Conservation (phyloP, 225 moss, liverwort and hornwort species). For the Marchantia polymorpha region DNA sequence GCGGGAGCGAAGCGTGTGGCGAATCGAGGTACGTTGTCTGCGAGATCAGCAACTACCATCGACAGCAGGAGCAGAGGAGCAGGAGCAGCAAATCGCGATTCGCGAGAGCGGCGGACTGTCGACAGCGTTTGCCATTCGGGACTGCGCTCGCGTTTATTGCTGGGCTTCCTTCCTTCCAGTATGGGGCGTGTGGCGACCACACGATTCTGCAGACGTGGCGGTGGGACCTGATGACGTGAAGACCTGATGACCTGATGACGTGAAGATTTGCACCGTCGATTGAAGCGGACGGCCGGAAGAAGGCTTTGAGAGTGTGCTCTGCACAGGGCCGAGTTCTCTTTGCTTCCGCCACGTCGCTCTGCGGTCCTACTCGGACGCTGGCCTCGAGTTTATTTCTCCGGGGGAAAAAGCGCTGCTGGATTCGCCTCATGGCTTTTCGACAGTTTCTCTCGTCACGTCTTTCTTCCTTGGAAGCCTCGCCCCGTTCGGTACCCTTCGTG, state of each 20-base stretch:
- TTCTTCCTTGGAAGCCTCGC: too few relatives aligned
- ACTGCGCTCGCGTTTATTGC: neutral
- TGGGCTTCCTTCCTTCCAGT: neutral
- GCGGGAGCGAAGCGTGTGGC: neutral
- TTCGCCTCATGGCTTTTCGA: too few relatives aligned
- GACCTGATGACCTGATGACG: too few relatives aligned
- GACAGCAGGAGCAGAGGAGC: neutral
- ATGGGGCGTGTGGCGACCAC: constrained; percentile 4
- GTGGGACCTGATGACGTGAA: neutral
- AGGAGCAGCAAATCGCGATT: neutral
- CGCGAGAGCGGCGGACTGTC: neutral
- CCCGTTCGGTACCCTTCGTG: too few relatives aligned
- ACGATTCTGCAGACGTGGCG: neutral
- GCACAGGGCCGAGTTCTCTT: neutral
- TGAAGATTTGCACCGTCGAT: constrained; percentile 12
- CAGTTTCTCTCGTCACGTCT: too few relatives aligned
- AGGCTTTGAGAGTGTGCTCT: neutral
- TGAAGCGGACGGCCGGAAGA: neutral
- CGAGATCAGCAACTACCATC: too few relatives aligned
- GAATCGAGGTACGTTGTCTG: neutral
- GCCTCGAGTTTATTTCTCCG: too few relatives aligned
- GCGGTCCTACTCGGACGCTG: neutral
- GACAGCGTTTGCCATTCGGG: neutral
- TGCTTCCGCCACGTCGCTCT: neutral
- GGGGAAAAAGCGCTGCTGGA: too few relatives aligned